Base-by-base conservation (phyloP, 83 land plant genomes). In the Thuja plicata region DNA sequence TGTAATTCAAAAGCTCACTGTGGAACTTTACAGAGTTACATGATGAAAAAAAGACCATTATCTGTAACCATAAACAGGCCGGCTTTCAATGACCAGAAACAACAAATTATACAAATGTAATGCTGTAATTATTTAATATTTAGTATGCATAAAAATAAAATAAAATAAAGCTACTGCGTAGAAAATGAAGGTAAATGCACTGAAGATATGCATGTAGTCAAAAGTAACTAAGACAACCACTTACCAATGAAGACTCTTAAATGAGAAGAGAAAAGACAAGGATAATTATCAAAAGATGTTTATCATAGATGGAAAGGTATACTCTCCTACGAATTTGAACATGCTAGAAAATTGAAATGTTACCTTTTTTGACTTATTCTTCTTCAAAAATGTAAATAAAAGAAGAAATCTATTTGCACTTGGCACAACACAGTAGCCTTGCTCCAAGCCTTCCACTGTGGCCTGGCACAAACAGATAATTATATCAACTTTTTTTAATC, bases 11-110 rank as follows among this genome's bases (percentile, higher is more conserved):
- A 79, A 98, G 95, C 40, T 97, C 99, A 52, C 96, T 80, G 90
- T 98, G 99, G 91, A 89, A 98, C 91, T 98, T 97, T 57, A 98
- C 99, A 2, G 99, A 96, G 93, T 96, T 95, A 86, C 99, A 97
- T 3, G 99, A 96, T 8, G 99, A 98, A 89, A 98, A 98, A 92
- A 98, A 98, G 19, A 98, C 99, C 99, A 98, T 98, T 27, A 93
- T 80, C 94, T 93, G 91, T 30, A 16, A 19, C 88, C 54, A 48
- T 27, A 81, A 46, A 46, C 30, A 87, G 3, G 41, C 16, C 12
- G 19, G 19, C 10, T 38, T n/a, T 87, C 70, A 35, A 54, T 86
- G 16, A 34, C 46, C 43, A 43, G 46, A 21, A 80, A 24, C 84
- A 16, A 45, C 43, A 19, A 80, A 80, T 40, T 80, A 80, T 43